Evolutionary conservation across 2,329 filamentous ascomycete species (phyloP).

Genomic region (Epichloe gansuensis): DNA sequence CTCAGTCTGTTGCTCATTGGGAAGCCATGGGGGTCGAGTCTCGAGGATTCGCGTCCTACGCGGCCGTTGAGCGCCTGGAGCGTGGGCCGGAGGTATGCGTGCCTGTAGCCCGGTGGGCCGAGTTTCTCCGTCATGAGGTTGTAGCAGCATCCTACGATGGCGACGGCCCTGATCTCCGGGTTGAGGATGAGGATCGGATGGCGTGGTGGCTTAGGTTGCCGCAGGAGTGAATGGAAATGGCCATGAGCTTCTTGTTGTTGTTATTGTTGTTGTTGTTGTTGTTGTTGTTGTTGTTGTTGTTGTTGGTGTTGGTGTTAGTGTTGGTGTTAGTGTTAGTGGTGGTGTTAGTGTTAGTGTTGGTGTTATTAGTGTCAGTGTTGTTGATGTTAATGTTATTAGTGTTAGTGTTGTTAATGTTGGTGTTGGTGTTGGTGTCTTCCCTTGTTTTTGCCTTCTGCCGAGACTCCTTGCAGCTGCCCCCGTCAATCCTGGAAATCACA

Average conservation of each 20-base stretch:
- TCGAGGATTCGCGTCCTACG: slow-evolving; percentile 52
- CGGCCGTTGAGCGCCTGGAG: slow-evolving; percentile 57
- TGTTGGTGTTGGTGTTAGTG: background rate
- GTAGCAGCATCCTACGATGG: slow-evolving; percentile 96
- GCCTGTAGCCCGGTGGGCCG: slow-evolving; percentile 76
- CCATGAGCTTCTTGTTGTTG: slow-evolving; percentile 52
- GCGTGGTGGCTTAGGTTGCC: slow-evolving; percentile 96
- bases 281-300: slow-evolving; percentile 7
- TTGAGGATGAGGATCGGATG: slow-evolving; percentile 79
- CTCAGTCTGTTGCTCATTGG: slow-evolving; percentile 71
- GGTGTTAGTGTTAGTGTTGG: slow-evolving; percentile 1
- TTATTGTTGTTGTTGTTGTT: slow-evolving; percentile 2
- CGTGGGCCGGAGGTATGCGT: slow-evolving; percentile 61
- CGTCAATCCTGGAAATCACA: slow-evolving; percentile 48
- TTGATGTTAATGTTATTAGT: slow-evolving; percentile 17
- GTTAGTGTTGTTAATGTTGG: too few relatives aligned
- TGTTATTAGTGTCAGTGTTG: slow-evolving; percentile 1
- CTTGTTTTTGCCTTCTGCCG: background rate
- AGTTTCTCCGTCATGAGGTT: slow-evolving; percentile 88
- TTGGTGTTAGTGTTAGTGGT: slow-evolving; percentile 2
- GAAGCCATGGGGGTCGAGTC: slow-evolving; percentile 82
- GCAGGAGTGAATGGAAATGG: slow-evolving; percentile 92
- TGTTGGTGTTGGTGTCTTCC: slow-evolving; percentile 3
- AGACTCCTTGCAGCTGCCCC: slow-evolving; percentile 13
- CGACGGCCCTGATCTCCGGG: slow-evolving; percentile 73